Base-by-base conservation (phyloP, 345 rosid genomes). In the Linum lewisii region DNA sequence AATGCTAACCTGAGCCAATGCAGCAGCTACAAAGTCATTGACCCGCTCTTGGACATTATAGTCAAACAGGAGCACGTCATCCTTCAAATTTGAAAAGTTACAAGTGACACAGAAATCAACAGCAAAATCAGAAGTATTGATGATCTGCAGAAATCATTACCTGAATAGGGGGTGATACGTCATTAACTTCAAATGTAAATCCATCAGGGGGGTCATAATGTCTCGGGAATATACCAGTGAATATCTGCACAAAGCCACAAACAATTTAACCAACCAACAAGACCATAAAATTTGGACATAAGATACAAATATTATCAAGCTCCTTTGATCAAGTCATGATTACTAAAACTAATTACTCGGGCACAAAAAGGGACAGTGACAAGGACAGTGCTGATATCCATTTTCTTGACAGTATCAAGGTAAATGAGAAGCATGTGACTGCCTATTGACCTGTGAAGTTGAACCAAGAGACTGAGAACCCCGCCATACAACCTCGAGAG, bases 11-110 rank as follows among this genome's bases (percentile, higher is more conserved):
- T 89, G 99, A 29, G 86, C 76, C 68, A 88, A 21, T 61, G 99
- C 99, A 69, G 97, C 99, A 65, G 90, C 79, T 32, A 93, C 97
- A 67, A 93, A 93, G 72, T 75, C 92, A 69, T 87, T 75, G 61
- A 93, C 99, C 73, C 97, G 83, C 3, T 89, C 95, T 79, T 77
- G 80, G 63, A 89, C 99, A 74, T 93, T 93, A 84, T 89, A 93
- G 82, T 93, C 99, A 72, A 87, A 93, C 58, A 89, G 68, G 71
- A 75, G 54, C 24, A 78, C 75, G 57, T 89, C 74, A 75, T 93
- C 99, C 99, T 93, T 73, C 81, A 78, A 44, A 0, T 36, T 38
- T 59, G 68, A 63, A 60, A 75, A 50, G 19, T 8, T 4, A 52
- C 23, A 19, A 18, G 55, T 21, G 58, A 61, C 65, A 36, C 18